These are phyloP conservation scores for Gamsiella multidivaricata DNA, from an alignment of 192 early-diverging fungal genomes.

Conservation along the genomic window DNA sequence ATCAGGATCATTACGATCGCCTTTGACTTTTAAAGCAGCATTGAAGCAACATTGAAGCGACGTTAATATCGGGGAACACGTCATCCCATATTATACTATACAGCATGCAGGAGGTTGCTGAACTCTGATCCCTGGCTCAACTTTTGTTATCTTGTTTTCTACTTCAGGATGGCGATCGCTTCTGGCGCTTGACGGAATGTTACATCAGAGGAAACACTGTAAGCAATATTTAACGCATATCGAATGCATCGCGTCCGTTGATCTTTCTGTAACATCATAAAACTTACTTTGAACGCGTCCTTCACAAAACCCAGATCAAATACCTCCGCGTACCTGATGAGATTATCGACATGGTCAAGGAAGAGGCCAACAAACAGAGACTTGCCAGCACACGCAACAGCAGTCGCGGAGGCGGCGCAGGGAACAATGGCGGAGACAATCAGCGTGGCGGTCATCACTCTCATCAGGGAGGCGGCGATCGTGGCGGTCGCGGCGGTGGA, in stretches of 20 bases:
- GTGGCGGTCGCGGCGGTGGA: conserved; percentile 45
- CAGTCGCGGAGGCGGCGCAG: conserved; percentile 59
- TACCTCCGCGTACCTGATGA: conserved; percentile 90
- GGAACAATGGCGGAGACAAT: conserved; percentile 61
- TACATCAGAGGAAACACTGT: conserved; percentile 93
- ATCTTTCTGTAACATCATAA: too few species aligned
- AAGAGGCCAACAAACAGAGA: conserved; percentile 75
- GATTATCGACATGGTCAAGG: conserved; percentile 92
- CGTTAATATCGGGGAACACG: too few species aligned
- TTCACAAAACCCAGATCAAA: conserved; percentile 63
- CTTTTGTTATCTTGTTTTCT: background rate
- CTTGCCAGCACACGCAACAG: conserved; percentile 55
- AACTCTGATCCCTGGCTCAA: background rate
- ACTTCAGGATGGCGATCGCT: conserved; percentile 87
- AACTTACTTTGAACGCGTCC: background rate
- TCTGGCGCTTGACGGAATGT: conserved; percentile 91
- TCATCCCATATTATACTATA: too few species aligned
- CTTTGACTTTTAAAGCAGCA: too few species aligned
- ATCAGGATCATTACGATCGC: too few species aligned
- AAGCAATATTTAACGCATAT: conserved; percentile 1
- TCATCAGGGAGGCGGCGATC: conserved; percentile 54
- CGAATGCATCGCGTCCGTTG: background rate
- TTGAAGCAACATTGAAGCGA: too few species aligned
- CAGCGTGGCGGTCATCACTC: conserved; percentile 62
- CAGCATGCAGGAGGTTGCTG: too few species aligned